These are phyloP conservation scores for Trametes gibbosa DNA, from an alignment of 768 basidiomycete genomes.

Conservation along the genomic window DNA sequence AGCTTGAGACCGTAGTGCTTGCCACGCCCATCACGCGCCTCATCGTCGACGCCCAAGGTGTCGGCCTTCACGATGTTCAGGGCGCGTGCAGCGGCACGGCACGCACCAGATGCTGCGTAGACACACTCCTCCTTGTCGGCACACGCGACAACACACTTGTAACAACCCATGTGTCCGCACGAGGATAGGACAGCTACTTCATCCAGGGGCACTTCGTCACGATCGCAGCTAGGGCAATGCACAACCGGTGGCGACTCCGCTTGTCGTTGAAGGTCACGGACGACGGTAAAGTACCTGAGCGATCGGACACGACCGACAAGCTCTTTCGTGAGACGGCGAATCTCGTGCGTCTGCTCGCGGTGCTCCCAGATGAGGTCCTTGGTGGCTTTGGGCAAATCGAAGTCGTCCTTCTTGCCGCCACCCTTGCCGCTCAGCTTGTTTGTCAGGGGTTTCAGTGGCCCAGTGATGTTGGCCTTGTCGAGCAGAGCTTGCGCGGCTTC, in stretches of 20 bases:
- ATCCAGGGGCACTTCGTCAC: conserved; percentile 52
- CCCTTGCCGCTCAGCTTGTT: conserved; percentile 17
- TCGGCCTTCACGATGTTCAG: conserved; percentile 82
- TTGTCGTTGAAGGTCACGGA: conserved; percentile 84
- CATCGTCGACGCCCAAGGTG: conserved; percentile 78
- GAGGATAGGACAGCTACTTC: conserved; percentile 86
- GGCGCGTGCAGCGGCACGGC: conserved; percentile 75
- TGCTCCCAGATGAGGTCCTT: conserved; percentile 75
- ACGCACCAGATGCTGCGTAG: conserved; percentile 62
- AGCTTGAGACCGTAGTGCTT: conserved; percentile 83
- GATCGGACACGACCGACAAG: conserved; percentile 88
- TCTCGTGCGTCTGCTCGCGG: conserved; percentile 83
- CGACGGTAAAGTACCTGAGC: conserved; percentile 87
- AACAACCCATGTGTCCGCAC: conserved; percentile 88
- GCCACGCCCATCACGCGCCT: conserved; percentile 64
- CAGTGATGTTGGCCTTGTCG: conserved; percentile 54
- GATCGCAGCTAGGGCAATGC: conserved; percentile 61
- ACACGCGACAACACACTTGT: conserved; percentile 64
- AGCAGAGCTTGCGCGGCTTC: conserved; percentile 57
- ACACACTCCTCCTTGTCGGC: conserved; percentile 84
- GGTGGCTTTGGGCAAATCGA: conserved; percentile 50
- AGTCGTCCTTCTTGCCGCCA: conserved; percentile 46
- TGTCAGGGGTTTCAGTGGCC: conserved; percentile 22
- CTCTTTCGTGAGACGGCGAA: conserved; percentile 83
- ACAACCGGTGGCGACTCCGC: conserved; percentile 55